Base-by-base conservation (phyloP, 306 rosid genomes). In the Cicer chorassanicum region DNA sequence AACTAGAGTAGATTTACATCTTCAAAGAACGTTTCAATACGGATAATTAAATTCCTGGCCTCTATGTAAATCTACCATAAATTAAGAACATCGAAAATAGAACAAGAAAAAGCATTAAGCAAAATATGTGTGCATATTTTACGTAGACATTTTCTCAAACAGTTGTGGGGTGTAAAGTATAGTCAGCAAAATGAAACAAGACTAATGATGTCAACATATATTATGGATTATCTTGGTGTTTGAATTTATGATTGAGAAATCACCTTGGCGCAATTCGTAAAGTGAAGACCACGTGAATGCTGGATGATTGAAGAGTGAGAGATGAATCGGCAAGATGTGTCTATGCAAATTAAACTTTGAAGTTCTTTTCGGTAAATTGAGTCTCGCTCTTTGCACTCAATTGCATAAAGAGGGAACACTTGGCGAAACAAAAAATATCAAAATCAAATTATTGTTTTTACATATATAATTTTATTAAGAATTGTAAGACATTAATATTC, bases 91-190 rank as follows among this genome's bases (percentile, higher is more conserved):
- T 6, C 21, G 3, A 6, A 34, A 43, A 45, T 19, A 18, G 12
- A 45, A 43, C 16, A 53, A 8, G 34, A 2, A 53, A 59, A 45
- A 49, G 10, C 6, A 75, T 9, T 19, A 12, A 60, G 12, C 29
- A 39, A 41, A 65, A 51, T 45, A 5, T 18, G 15, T 5, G 9
- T 29, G 68, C 39, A 15, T 2, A 18, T 10, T 56, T 62, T 16
- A 43, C 6, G 44, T n/a, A 54, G 44, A 65, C 64, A 72, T 44
- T 72, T 55, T 55, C 16, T 72, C 74, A 21, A 79, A 54, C 54
- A 72, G 1, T 56, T 63, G 60, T 42, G 5, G 10, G 16, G 50
- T 11, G 16, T 9, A 34, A 78, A 54, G 49, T 12, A 41, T 42
- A 14, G 38, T 79, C 16, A 9, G 11, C 50, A 78, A 36, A 14